Base-by-base conservation (phyloP, 2,329 filamentous ascomycete genomes). In the Dactylonectria estremocensis region DNA sequence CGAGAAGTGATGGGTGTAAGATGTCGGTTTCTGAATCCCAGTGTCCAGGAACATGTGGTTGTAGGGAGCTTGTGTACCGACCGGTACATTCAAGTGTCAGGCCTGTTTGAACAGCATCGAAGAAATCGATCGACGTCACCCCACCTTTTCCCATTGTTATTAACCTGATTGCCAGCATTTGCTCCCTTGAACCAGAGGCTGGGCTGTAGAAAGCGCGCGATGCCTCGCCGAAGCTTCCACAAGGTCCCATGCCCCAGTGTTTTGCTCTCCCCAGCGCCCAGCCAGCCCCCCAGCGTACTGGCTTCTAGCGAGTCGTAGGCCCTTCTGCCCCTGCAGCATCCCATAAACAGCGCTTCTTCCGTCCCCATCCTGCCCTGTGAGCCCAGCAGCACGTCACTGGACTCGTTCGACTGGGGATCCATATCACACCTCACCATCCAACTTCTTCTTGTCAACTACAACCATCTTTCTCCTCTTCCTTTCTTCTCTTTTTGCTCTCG, bases 191-290 rank as follows among this genome's bases (percentile, higher is more conserved):
- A 53, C 60, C 53, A 43, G 20, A 49, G 18, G 22, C 37, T 57
- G 57, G n/a, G 43, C 57, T 37, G 59, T 28, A 28, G 55, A 64
- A 64, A 45, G 35, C 16, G 16, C 33, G 48, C 55, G 54, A 64
- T 33, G 40, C 55, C 46, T 65, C 56, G 58, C 56, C 66, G 74
- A 76, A 77, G 73, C 73, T 80, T 80, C 78, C 74, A 80, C 78
- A 78, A 80, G 75, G 70, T 79, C 76, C 77, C 66, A 78, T 72
- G 71, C 69, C 70, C 74, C 69, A 76, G 73, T 72, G 5, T 59
- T 64, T 64, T 46, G 45, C 53, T 22, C 52, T 55, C 49, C 33
- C 54, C n/a, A 40, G 54, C 28, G 37, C 35, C 50, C 49, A 10
- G 28, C 31, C 31, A 31, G 18, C 31, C 55, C 55, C 61, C 61